A percentile compares a stretch with the other conserved stretches of the same genome.
These are phyloP conservation scores for Phyllosticta capitalensis DNA, from an alignment of 2,329 filamentous ascomycete genomes.

Conservation along the genomic window DNA sequence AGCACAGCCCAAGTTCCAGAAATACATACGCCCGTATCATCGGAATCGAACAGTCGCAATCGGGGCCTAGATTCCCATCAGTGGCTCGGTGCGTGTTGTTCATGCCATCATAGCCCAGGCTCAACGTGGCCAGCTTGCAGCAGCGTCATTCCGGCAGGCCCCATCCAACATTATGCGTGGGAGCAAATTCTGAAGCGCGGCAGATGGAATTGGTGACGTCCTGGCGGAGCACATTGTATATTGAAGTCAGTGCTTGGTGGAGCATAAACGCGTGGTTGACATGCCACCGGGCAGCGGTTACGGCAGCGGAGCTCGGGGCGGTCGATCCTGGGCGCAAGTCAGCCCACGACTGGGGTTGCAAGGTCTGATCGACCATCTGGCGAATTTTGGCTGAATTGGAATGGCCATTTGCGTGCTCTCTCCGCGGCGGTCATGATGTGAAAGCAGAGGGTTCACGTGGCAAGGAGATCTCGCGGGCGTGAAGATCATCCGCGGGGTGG, in stretches of 20 bases:
- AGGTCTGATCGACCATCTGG: background rate
- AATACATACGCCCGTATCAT: background rate
- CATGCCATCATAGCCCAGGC: background rate
- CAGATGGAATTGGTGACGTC: background rate
- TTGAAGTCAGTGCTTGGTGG: background rate
- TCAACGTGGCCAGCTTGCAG: background rate
- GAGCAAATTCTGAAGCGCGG: background rate
- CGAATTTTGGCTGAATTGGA: background rate
- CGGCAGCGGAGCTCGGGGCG: background rate
- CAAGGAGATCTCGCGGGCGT: background rate
- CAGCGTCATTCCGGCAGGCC: background rate
- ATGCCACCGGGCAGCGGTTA: background rate
- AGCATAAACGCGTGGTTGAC: background rate
- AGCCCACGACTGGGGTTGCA: background rate
- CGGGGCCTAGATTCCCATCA: background rate
- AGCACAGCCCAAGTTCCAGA: background rate
- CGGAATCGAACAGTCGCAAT: background rate
- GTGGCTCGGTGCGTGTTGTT: background rate
- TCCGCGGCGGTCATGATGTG: background rate
- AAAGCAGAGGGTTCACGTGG: background rate
- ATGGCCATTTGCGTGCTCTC: background rate
- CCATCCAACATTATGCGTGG: background rate
- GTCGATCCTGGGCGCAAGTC: background rate
- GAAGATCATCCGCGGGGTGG: background rate
- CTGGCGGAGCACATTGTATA: background rate